A percentile compares a stretch with the other conserved stretches of the same genome.
phyloP scores from a whole-genome alignment of 2,329 filamentous ascomycete species.

The Pseudogymnoascus destructans region DNA sequence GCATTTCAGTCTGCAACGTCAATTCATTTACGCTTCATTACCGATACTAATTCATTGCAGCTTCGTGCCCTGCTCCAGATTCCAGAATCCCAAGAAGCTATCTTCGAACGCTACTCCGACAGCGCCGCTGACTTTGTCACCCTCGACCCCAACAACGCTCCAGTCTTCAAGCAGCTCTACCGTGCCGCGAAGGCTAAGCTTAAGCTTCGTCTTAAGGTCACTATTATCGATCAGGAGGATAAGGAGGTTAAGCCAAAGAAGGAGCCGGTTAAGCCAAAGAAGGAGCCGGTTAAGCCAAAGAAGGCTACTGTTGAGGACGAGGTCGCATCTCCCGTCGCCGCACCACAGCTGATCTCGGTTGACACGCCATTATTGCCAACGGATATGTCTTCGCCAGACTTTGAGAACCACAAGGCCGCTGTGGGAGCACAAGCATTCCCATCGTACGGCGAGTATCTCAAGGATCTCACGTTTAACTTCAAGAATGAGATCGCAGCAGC shows the following conservation, averaged over 20 bases:
- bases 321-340: constrained; percentile 14
- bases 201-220: constrained; percentile 81
- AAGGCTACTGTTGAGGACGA: constrained; percentile 39
- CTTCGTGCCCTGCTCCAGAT: constrained; percentile 58
- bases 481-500: neutral
- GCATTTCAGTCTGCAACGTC: neutral
- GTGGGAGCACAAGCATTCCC: neutral
- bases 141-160: constrained; percentile 62
- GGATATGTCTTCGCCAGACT: neutral
- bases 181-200: constrained; percentile 95
- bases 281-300: constrained; percentile 22
- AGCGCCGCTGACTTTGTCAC: constrained; percentile 70
- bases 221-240: constrained; percentile 29
- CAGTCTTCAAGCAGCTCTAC: constrained; percentile 93
- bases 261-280: constrained; percentile 25
- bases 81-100: constrained; percentile 44
- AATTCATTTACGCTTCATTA: constrained; percentile 9
- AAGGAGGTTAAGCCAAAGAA: constrained; percentile 22
- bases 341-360: neutral
- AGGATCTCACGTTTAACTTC: constrained; percentile 9
- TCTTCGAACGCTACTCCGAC: constrained; percentile 91
- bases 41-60: constrained; percentile 33
- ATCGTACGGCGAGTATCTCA: constrained; percentile 1
- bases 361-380: neutral
- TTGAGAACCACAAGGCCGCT: neutral